These are phyloP conservation scores for Closterium sp. DNA, from an alignment of 139 green algal species.

Conservation along the genomic window DNA sequence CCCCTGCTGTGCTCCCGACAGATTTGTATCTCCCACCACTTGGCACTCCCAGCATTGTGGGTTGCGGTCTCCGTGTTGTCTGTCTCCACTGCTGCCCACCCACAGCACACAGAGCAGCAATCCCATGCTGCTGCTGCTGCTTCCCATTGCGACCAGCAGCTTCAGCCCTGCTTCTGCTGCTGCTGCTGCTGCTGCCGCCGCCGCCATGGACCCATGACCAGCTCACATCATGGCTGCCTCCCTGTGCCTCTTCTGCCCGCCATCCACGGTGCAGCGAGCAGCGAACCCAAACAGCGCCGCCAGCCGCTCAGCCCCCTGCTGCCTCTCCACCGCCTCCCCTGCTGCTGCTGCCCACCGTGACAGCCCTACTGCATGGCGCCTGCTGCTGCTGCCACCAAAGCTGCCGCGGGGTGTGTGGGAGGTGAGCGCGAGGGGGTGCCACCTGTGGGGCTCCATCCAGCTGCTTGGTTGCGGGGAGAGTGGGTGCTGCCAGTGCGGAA, in stretches of 20 bases:
- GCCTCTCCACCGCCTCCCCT: not conserved
- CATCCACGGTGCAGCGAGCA: not conserved
- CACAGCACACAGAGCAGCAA: too few relatives aligned
- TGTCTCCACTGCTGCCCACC: too few relatives aligned
- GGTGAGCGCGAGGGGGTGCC: not conserved
- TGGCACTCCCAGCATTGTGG: too few relatives aligned
- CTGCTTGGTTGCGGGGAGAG: not conserved
- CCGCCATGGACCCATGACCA: not conserved
- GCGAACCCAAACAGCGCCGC: not conserved
- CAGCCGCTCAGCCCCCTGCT: not conserved
- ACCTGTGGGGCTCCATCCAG: not conserved
- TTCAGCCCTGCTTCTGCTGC: not conserved
- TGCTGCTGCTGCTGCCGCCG: not conserved
- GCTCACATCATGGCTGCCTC: not conserved
- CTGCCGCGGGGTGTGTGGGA: not conserved
- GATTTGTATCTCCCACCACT: too few relatives aligned
- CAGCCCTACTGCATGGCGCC: not conserved
- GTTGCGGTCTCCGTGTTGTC: too few relatives aligned
- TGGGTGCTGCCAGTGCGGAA: not conserved
- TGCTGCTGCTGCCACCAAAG: not conserved
- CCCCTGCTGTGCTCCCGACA: too few relatives aligned
- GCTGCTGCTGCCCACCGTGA: not conserved
- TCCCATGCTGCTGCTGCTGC: too few relatives aligned
- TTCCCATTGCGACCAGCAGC: too few relatives aligned
- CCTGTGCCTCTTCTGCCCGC: not conserved